Evolutionary conservation across 805 yeast genomes (phyloP), one percentile per base, ranked within the genome.

Genomic region (Saccharomycopsis guyanensis): DNA sequence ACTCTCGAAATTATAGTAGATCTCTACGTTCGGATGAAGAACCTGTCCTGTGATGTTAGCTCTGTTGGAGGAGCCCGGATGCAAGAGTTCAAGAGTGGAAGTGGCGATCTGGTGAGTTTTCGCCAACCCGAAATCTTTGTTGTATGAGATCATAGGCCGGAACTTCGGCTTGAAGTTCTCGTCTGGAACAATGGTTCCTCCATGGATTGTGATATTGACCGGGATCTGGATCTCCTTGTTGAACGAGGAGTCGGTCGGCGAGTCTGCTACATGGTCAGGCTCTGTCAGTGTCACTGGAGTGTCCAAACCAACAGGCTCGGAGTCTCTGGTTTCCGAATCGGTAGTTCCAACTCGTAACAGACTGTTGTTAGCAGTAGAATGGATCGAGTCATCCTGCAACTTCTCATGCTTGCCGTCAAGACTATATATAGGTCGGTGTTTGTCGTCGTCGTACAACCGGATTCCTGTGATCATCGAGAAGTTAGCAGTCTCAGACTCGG

Each of bases 401-500:
- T 34, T 43, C 32, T 47, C 49, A 40, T 50, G 53, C 3, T 36
- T 34, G 1, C 39, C 40, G 33, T 50, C 47, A 15, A 50, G 39
- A 33, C 49, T 42, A 24, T 40, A 57, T 34, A 57, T 63, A 2
- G 79, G 75, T 38, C 80, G 62, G 47, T 75, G 72, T 38, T 64
- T 65, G 38, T 71, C 71, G 57, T 77, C 82, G 56, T 76, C 79
- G 52, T 60, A 73, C 48, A 75, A 58, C 38, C 82, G 58, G 42
- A 70, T 71, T 4, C 84, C 83, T 1, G 78, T 74, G 38, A 65
- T 61, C 27, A 63, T 65, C 55, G 77, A 76, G 59, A 78, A 82
- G 50, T 78, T 78, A 31, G 72, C 71, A 35, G 76, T 72, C 55
- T 81, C 88, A 19, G 73, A 73, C 52, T 80, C 88, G 2, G 87